Evolutionary conservation across 257 asterid species (phyloP), one percentile per base, ranked within the genome.

Genomic region (Nicotiana tabacum): DNA sequence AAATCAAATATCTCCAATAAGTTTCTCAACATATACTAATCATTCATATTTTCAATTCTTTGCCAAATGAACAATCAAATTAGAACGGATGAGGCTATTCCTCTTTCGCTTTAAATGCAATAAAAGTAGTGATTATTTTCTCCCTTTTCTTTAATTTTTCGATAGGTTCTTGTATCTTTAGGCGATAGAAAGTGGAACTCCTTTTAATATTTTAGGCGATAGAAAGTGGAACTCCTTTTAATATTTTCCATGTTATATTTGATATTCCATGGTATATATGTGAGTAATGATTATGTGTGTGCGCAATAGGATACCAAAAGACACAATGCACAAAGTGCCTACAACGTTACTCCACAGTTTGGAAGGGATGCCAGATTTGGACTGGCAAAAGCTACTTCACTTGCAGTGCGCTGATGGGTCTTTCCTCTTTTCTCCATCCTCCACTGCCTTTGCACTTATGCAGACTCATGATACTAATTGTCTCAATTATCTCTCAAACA

Each of bases 381-480:
- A 83, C 8, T 95, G 98, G 99, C 30, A 92, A 84, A 91, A 90
- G 86, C 91, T 94, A 32, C 82, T 95, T 57, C 65, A 80, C 10
- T 68, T 95, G n/a, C 94, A 90, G 82, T 89, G 84, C 68, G 62
- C 85, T 46, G 95, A 94, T 84, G 99, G 97, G 6, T 94, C 98
- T 0, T 92, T 95, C 27, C 90, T 95, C n/a, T 94, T 92, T 85
- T 95, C 99, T 13, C 99, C 98, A 53, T 89, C 99, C 61, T 89
- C 99, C 66, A 94, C 99, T 27, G 97, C 98, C 62, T 96, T 87
- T 79, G 99, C 98, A 0, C 89, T 93, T 81, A 92, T 91, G 66
- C 91, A 91, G 35, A 95, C 98, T 3, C 83, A 84, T 12, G 96
- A 95, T 80, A 53, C 35, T 7, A 88, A 91, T 43, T 95, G 95